A percentile compares a stretch with the other conserved stretches of the same genome.
Evolutionary conservation across 2,329 filamentous ascomycete species (phyloP).

Genomic region (Akanthomyces dipterigenus): DNA sequence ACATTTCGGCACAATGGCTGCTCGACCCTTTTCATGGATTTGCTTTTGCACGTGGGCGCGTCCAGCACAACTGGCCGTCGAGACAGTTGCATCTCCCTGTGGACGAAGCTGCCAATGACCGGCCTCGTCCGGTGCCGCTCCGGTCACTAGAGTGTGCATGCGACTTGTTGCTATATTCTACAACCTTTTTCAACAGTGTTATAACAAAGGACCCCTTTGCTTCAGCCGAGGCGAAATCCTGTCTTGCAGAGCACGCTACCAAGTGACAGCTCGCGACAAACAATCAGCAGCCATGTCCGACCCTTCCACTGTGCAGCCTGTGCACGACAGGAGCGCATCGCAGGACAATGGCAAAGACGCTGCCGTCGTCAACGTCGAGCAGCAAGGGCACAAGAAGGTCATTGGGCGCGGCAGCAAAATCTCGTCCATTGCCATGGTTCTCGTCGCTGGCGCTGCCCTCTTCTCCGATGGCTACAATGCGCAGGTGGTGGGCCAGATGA

Average conservation of each 20-base stretch:
- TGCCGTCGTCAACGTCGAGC: not conserved
- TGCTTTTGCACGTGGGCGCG: not conserved
- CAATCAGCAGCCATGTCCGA: not conserved
- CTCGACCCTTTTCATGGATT: too few relatives aligned
- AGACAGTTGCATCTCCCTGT: not conserved
- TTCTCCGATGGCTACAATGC: slow-evolving; percentile 30
- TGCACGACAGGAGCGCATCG: not conserved
- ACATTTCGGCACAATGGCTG: not conserved
- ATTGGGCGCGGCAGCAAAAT: not conserved
- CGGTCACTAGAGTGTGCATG: not conserved
- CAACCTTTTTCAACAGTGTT: not conserved
- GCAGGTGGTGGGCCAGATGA: slow-evolving; percentile 28
- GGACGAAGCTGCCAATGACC: too few relatives aligned
- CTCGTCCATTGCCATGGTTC: slow-evolving; percentile 16
- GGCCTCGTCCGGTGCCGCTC: not conserved
- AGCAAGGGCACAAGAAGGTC: not conserved
- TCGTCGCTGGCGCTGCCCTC: slow-evolving; percentile 24
- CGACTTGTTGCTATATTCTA: slow-evolving; percentile 1
- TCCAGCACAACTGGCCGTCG: not conserved
- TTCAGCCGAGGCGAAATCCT: slow-evolving; percentile 3
- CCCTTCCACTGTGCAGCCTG: not conserved
- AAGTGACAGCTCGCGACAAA: not conserved
- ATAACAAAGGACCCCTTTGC: not conserved
- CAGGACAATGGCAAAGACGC: slow-evolving; percentile 4
- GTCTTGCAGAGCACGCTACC: not conserved